Evolutionary conservation across 768 basidiomycete genomes (phyloP), one percentile per base, ranked within the genome.

Genomic region (Pleurotus sapidus): DNA sequence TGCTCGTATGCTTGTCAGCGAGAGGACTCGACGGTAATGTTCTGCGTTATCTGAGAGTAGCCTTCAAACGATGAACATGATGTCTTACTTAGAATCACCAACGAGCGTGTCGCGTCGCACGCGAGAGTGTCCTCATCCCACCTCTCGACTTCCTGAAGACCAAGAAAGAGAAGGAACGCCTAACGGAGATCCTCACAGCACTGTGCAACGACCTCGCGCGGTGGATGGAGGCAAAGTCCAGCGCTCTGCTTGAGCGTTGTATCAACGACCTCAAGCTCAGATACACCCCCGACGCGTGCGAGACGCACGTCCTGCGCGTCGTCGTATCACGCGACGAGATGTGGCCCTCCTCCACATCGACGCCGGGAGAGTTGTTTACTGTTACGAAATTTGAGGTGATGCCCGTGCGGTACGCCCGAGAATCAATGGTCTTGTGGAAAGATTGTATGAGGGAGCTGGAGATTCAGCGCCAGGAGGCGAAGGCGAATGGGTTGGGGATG

Each of bases 101-200:
- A 8, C 17, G 51, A 42, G 51, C 38, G 23, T 54, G 51, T 42
- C 37, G 39, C 12, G 51, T 54, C 4, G 51, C 51, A 6, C 37
- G 42, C 23, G 51, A 24, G 24, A 38, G 51, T n/a, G 42, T 20
- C 11, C 8, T 23, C 11, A n/a, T 54, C n/a, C 51, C 51, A 9
- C 18, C 51, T 6, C n/a, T 54, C 39, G 51, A 54, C 20, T 54
- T 18, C 24, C n/a, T 54, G n/a, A 54, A 54, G 51, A 54, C 51
- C 9, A 20, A 39, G 18, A 15, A 24, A 24, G 51, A 54, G 39
- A 54, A 54, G 37, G 42, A n/a, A 3, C 37, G 51, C 9, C 24
- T 54, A 14, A 18, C 38, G 5, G 51, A 54, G 51, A 54, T 54
- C 34, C 51, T 54, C 14, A 40, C 42, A 14, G 39, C 24, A 9